A percentile compares a stretch with the other conserved stretches of the same genome.
These are phyloP conservation scores for Penicillium paradoxum DNA, from an alignment of 495 filamentous ascomycete species.

Conservation along the genomic window DNA sequence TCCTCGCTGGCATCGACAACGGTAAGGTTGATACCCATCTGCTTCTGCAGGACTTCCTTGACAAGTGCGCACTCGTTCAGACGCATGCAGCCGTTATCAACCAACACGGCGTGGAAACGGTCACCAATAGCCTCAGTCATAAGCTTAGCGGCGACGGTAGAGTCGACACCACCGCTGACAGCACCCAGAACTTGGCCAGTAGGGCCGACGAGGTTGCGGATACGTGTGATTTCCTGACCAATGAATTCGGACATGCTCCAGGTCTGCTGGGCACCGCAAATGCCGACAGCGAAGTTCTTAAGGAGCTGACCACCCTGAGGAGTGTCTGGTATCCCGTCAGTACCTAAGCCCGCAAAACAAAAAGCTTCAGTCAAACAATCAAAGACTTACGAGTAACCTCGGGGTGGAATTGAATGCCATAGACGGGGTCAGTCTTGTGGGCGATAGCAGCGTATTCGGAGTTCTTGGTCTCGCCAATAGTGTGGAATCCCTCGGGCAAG, in stretches of 20 bases:
- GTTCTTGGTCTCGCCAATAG: conserved; percentile 69
- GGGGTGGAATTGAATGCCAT: conserved; percentile 75
- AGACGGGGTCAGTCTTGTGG: conserved; percentile 60
- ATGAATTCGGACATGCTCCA: conserved; percentile 84
- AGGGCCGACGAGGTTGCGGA: conserved; percentile 70
- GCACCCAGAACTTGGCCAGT: conserved; percentile 80
- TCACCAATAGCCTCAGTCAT: conserved; percentile 81
- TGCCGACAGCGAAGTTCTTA: conserved; percentile 73
- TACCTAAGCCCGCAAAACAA: too few relatives aligned
- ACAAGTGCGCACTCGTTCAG: conserved; percentile 79
- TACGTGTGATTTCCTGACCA: conserved; percentile 69
- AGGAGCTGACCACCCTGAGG: conserved; percentile 59
- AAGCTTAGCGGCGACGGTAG: conserved; percentile 78
- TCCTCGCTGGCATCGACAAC: conserved; percentile 74
- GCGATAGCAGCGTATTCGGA: conserved; percentile 78
- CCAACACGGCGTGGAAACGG: conserved; percentile 82
- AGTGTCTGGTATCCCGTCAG: too few relatives aligned
- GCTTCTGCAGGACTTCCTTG: conserved; percentile 65
- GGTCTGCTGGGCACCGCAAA: conserved; percentile 67
- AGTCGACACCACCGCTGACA: conserved; percentile 84
- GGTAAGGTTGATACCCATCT: conserved; percentile 85
- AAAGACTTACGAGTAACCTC: too few relatives aligned
- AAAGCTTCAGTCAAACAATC: too few relatives aligned
- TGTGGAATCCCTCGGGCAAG: conserved; percentile 65
- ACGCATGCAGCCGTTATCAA: conserved; percentile 86